Percentiles rank a stretch among this genome's conserved stretches.
Evolutionary conservation across 257 asterid species (phyloP).

Genomic region (Handroanthus guayacan): DNA sequence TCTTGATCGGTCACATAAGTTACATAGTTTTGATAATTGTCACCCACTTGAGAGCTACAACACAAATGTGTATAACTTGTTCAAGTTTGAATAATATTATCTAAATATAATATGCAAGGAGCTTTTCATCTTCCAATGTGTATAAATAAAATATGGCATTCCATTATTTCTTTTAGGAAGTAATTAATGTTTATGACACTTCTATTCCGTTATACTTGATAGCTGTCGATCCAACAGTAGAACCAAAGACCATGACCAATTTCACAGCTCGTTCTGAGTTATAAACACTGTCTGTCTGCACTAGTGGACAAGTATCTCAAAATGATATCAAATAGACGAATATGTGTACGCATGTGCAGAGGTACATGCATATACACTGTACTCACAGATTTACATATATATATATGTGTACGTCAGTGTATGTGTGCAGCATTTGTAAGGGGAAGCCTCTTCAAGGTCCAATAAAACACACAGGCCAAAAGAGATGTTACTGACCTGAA

Average conservation of each 20-base stretch:
- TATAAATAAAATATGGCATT: background rate
- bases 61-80: background rate
- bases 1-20: background rate
- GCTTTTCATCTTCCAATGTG: background rate
- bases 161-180: background rate
- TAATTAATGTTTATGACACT: background rate
- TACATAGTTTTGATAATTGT: background rate
- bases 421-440: conserved; percentile 3
- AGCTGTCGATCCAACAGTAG: background rate
- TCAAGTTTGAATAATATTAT: background rate
- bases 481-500: conserved; percentile 70
- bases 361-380: background rate
- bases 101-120: background rate
- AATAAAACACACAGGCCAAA: conserved; percentile 22
- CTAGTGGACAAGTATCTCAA: background rate
- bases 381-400: too few species aligned
- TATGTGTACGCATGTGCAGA: background rate
- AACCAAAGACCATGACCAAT: background rate
- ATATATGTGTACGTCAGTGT: background rate
- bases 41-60: background rate
- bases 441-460: background rate
- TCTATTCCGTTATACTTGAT: background rate
- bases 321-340: background rate
- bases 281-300: conserved; percentile 7
- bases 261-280: background rate